These are phyloP conservation scores for Vicia faba DNA, from an alignment of 306 rosid genomes.

Conservation along the genomic window DNA sequence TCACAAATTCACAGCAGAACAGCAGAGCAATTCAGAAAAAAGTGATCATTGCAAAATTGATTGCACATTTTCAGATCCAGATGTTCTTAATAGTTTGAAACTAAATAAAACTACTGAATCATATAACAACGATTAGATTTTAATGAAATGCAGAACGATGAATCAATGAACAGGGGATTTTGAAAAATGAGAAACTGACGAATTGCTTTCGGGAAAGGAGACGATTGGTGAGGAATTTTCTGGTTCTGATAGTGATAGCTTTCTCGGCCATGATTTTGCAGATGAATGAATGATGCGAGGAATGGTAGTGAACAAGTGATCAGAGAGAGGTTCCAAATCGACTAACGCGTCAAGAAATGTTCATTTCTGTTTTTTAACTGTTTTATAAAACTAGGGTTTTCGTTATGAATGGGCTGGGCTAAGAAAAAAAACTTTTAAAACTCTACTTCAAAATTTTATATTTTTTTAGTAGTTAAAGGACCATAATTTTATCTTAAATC, in stretches of 20 bases:
- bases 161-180: neutral
- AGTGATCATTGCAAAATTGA: neutral
- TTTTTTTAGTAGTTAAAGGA: no score
- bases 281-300: neutral
- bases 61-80: neutral
- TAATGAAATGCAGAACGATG: no score
- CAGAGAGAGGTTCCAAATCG: conserved; percentile 4
- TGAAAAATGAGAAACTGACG: conserved; percentile 46
- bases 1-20: no score
- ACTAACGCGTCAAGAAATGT: neutral
- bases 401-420: no score
- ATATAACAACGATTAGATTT: no score
- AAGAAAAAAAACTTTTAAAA: no score
- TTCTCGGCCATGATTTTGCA: conserved; percentile 73
- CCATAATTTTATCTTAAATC: no score
- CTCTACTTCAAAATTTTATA: no score
- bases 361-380: no score
- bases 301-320: neutral
- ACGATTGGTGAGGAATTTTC: conserved; percentile 92
- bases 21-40: neutral
- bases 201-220: conserved; percentile 92
- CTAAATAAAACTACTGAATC: neutral
- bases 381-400: no score
- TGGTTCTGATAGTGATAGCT: conserved; percentile 83
- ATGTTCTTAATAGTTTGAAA: no score